Percentiles rank a stretch among this genome's conserved stretches.
phyloP scores from a whole-genome alignment of 1,139 yeast species.

The Taphrina populina region DNA sequence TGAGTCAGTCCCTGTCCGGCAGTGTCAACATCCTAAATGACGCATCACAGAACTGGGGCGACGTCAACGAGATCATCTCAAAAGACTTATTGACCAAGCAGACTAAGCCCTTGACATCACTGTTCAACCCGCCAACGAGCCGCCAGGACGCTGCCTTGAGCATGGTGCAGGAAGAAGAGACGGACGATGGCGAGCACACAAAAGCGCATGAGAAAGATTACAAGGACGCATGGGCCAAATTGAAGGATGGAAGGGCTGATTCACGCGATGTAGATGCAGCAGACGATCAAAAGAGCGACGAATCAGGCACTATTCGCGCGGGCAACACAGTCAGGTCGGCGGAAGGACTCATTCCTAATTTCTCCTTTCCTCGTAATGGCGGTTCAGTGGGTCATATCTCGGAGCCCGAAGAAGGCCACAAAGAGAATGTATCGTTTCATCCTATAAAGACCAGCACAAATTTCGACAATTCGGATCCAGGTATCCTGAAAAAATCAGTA shows the following conservation, averaged over 20 bases:
- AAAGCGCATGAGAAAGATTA: not conserved
- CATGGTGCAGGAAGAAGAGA: conserved; percentile 16
- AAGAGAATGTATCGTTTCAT: no score
- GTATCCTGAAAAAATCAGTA: not conserved
- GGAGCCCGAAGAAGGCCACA: no score
- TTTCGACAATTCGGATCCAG: not conserved
- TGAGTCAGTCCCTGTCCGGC: conserved; percentile 22
- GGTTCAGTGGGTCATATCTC: not conserved
- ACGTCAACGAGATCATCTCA: conserved; percentile 6
- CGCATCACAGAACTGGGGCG: conserved; percentile 21
- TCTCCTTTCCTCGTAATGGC: conserved; percentile 25
- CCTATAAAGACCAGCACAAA: not conserved
- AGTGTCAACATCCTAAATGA: conserved; percentile 26
- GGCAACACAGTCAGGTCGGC: conserved; percentile 13
- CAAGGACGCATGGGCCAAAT: not conserved
- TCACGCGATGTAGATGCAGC: not conserved
- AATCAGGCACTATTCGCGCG: conserved; percentile 14
- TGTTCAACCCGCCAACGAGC: conserved; percentile 12
- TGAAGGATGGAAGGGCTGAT: not conserved
- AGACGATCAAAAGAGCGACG: conserved; percentile 3
- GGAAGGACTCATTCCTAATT: conserved; percentile 23
- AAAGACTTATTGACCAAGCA: conserved; percentile 26
- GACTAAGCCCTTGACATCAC: conserved; percentile 12
- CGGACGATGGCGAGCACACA: conserved; percentile 4
- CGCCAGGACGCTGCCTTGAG: conserved; percentile 8